These are phyloP conservation scores for Pulveroboletus ravenelii DNA, from an alignment of 768 basidiomycete species.

Conservation along the genomic window DNA sequence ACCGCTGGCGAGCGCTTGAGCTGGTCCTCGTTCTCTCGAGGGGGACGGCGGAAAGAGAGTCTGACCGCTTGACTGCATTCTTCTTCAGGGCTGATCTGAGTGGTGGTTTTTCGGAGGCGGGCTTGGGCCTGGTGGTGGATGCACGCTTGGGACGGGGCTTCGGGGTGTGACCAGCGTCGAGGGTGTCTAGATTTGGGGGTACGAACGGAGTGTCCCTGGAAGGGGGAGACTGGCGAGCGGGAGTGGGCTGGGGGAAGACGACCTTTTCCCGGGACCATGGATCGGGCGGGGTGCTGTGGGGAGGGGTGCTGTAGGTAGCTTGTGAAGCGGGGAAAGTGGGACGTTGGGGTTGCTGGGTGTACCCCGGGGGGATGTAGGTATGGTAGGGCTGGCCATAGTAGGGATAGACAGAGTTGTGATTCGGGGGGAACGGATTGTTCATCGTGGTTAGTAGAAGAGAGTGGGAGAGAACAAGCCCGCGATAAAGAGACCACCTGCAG, in stretches of 20 bases:
- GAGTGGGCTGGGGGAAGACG: constrained; percentile 24
- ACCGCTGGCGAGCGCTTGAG: constrained; percentile 33
- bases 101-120: constrained; percentile 30
- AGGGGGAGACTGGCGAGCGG: constrained; percentile 17
- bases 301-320: constrained; percentile 23
- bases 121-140: constrained; percentile 23
- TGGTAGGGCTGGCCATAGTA: constrained; percentile 46
- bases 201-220: constrained; percentile 21
- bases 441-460: constrained; percentile 18
- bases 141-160: constrained; percentile 35
- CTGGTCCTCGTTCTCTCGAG: constrained; percentile 40
- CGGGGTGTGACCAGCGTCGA: constrained; percentile 18
- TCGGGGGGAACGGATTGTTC: constrained; percentile 30
- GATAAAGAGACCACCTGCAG: constrained; percentile 14
- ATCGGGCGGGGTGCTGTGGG: constrained; percentile 30
- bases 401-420: constrained; percentile 40
- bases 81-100: constrained; percentile 61
- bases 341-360: constrained; percentile 21
- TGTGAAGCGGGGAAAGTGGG: constrained; percentile 6
- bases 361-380: constrained; percentile 30
- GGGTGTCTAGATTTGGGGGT: constrained; percentile 21
- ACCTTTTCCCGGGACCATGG: constrained; percentile 34
- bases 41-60: constrained; percentile 22
- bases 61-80: constrained; percentile 26
- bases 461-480: background rate